Evolutionary conservation across 257 asterid genomes (phyloP).

Genomic region (Ligustrum vulgare): DNA sequence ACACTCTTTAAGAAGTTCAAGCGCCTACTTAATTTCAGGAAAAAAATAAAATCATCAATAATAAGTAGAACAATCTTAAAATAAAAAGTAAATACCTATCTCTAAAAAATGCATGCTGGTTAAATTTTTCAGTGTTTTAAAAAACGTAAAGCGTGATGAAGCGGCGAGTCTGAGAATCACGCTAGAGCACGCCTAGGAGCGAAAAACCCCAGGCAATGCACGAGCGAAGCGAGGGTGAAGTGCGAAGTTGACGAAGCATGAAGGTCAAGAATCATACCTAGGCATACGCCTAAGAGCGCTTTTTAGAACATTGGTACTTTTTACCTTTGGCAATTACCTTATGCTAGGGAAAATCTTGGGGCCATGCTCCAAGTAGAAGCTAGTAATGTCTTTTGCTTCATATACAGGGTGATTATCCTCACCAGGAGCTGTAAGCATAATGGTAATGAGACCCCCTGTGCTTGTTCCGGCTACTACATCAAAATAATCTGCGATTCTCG

Average conservation of each 20-base stretch:
- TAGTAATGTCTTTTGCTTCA: conserved; percentile 25
- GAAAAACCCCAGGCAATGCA: too few species aligned
- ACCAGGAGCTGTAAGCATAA: conserved; percentile 33
- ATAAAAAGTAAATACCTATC: too few species aligned
- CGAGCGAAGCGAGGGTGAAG: too few species aligned
- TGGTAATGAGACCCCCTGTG: conserved; percentile 30
- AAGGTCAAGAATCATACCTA: too few species aligned
- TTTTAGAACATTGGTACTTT: too few species aligned
- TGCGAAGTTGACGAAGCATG: too few species aligned
- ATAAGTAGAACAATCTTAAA: not conserved
- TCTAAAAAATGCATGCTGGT: too few species aligned
- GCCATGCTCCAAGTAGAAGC: conserved; percentile 29
- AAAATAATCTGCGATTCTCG: conserved; percentile 36
- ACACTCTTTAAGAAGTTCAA: not conserved
- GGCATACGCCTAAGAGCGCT: too few species aligned
- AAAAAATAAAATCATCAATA: not conserved
- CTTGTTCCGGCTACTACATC: conserved; percentile 39
- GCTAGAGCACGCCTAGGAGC: too few species aligned
- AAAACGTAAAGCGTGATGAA: too few species aligned
- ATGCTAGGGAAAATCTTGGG: conserved; percentile 29
- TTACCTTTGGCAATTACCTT: conserved; percentile 14
- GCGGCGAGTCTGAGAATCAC: too few species aligned
- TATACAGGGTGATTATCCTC: conserved; percentile 27
- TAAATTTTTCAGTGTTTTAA: too few species aligned
- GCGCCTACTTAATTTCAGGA: not conserved